A percentile compares a stretch with the other conserved stretches of the same genome.
phyloP scores from a whole-genome alignment of 129 eudicot genomes.

The Flaveria robusta region DNA sequence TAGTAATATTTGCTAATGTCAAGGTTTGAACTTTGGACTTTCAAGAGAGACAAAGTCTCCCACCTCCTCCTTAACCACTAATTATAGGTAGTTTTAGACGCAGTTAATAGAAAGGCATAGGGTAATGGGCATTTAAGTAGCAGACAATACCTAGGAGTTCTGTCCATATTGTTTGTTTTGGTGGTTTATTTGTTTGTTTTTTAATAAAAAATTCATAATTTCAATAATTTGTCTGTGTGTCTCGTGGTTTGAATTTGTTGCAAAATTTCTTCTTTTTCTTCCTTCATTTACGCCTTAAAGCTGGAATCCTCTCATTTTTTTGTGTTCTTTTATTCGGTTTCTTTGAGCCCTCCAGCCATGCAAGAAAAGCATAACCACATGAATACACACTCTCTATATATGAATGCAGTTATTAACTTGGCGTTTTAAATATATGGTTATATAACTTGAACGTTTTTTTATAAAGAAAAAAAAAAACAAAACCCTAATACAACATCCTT shows the following conservation, averaged over 20 bases:
- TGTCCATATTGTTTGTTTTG: slow-evolving; percentile 39
- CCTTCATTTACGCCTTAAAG: slow-evolving; percentile 45
- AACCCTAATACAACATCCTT: background rate
- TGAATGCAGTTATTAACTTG: background rate
- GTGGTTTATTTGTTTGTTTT: slow-evolving; percentile 32
- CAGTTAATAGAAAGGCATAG: too few species aligned
- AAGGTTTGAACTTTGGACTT: too few species aligned
- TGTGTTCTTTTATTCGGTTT: slow-evolving; percentile 27
- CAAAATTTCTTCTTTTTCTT: slow-evolving; percentile 33
- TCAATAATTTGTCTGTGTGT: slow-evolving; percentile 31
- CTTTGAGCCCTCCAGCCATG: slow-evolving; percentile 45
- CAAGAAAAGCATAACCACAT: slow-evolving; percentile 24
- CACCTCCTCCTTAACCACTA: too few species aligned
- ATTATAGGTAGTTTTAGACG: too few species aligned
- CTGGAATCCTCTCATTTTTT: slow-evolving; percentile 33
- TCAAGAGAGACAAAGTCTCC: too few species aligned
- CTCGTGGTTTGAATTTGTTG: slow-evolving; percentile 40
- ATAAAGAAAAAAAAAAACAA: background rate
- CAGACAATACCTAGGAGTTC: slow-evolving; percentile 37
- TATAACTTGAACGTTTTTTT: too few species aligned
- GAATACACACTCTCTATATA: background rate
- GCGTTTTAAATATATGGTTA: too few species aligned
- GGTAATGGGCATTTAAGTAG: background rate
- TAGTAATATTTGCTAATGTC: too few species aligned
- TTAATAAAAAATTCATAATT: slow-evolving; percentile 6